Evolutionary conservation across 345 rosid species (phyloP).

Genomic region (Viola odorata): DNA sequence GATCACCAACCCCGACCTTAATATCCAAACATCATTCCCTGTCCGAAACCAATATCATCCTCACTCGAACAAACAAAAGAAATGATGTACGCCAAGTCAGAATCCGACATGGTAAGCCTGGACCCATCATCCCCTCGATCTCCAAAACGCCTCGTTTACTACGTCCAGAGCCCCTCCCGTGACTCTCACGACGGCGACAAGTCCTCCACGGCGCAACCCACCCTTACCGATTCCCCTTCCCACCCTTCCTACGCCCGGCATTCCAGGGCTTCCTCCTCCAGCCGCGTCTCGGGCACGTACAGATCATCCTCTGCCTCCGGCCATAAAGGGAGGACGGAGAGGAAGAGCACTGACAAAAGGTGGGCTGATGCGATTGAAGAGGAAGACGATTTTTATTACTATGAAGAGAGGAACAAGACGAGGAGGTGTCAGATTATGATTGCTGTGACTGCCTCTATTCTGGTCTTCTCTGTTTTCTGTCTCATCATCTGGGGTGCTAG

Average conservation of each 20-base stretch:
- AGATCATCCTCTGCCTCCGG: not conserved
- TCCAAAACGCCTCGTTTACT: conserved; percentile 18
- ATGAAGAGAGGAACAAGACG: not conserved
- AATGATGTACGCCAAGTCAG: conserved; percentile 11
- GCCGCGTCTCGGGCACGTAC: conserved; percentile 16
- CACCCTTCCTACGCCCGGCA: conserved; percentile 14
- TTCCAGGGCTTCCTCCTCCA: conserved; percentile 14
- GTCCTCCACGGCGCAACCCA: conserved; percentile 9
- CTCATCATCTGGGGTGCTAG: conserved; percentile 19
- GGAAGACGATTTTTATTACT: conserved; percentile 4
- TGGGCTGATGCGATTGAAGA: conserved; percentile 12
- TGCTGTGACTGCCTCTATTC: not conserved
- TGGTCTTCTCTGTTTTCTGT: conserved; percentile 6
- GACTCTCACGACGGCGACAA: conserved; percentile 24
- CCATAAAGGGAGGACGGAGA: conserved; percentile 3
- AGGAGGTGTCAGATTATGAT: conserved; percentile 8
- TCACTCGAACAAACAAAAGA: not conserved
- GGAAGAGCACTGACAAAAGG: not conserved
- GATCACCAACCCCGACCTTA: not conserved
- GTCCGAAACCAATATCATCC: not conserved
- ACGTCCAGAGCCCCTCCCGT: conserved; percentile 17
- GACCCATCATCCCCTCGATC: conserved; percentile 9
- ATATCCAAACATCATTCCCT: not conserved
- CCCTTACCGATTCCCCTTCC: conserved; percentile 18
- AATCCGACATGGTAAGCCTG: conserved; percentile 15